Evolutionary conservation across 768 basidiomycete genomes (phyloP).

Genomic region (Termitomyces sp.): DNA sequence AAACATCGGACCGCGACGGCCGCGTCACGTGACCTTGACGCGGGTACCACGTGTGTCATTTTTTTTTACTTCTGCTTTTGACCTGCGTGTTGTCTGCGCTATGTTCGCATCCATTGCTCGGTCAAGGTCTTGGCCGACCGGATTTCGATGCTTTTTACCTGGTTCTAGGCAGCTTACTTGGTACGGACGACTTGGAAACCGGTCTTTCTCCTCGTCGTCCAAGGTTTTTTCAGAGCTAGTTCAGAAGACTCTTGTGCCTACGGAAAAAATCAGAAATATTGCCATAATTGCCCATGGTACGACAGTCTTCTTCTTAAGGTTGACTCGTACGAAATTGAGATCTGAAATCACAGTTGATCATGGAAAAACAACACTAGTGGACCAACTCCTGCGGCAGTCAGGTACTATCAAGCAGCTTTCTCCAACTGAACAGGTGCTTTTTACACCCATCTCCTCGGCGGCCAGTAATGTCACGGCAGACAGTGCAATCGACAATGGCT

Average conservation of each 20-base stretch:
- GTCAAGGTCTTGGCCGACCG: conserved; percentile 1
- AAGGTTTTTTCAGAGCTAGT: conserved; percentile 17
- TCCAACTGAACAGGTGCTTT: conserved; percentile 26
- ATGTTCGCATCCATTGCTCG: conserved; percentile 6
- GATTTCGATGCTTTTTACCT: neutral
- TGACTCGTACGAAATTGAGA: neutral
- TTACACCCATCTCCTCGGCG: conserved; percentile 24
- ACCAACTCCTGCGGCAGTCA: conserved; percentile 45
- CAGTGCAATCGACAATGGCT: conserved; percentile 29
- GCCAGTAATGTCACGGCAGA: conserved; percentile 24
- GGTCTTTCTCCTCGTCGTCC: conserved; percentile 8
- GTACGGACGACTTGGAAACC: neutral
- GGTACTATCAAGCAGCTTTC: conserved; percentile 39
- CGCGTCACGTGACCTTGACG: neutral
- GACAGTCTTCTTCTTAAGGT: conserved; percentile 1
- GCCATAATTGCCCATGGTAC: conserved; percentile 47
- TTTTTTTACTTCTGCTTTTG: neutral
- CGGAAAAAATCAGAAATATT: conserved; percentile 39
- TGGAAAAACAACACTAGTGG: conserved; percentile 48
- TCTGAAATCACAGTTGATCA: conserved; percentile 34
- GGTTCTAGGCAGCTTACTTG: neutral
- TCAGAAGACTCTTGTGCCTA: conserved; percentile 21
- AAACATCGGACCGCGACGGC: too few species aligned
- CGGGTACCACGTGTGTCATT: neutral
- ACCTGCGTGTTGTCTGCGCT: neutral